Evolutionary conservation across 306 rosid genomes (phyloP), one percentile per base, ranked within the genome.

Genomic region (Vicia faba): DNA sequence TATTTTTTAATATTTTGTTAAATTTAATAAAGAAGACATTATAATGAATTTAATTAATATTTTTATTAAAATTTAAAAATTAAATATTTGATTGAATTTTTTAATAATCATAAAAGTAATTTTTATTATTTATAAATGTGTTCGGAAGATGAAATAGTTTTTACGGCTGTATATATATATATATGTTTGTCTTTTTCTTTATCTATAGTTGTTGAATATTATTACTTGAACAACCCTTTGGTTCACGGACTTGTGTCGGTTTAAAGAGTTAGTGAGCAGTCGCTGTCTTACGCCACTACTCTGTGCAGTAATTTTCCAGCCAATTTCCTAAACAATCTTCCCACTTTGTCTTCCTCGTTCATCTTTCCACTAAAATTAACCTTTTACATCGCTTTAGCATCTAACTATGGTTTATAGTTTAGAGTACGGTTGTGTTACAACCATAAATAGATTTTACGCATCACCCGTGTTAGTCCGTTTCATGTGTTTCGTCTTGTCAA

Each of bases 311-410:
- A 3, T 64, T 64, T 71, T 64, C 73, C 58, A 48, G 13, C 71
- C 43, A 56, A 40, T 54, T 77, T 65, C 69, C 73, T 64, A 54
- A 57, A 14, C 11, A 31, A n/a, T 33, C 15, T 64, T 48, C 69
- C 58, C 54, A 74, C 39, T 28, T 78, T 81, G 74, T 56, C 63
- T 56, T 53, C 62, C 76, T 82, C 76, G 4, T 18, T 18, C 66
- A 46, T 20, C 48, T 66, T 11, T 28, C 23, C 15, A 35, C 36
- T 16, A 4, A 14, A 18, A 18, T 10, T 4, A 20, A 51, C 64
- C 76, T 80, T 79, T 59, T 76, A 84, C 82, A 45, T 71, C 74
- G 43, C 53, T 25, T 23, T 60, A 55, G 11, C 66, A 28, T 29
- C 64, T 62, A 81, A 78, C 31, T 14, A 11, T 40, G 3, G 20